These are phyloP conservation scores for Fonsecaea monophora DNA, from an alignment of 2,329 filamentous ascomycete species.

Conservation along the genomic window DNA sequence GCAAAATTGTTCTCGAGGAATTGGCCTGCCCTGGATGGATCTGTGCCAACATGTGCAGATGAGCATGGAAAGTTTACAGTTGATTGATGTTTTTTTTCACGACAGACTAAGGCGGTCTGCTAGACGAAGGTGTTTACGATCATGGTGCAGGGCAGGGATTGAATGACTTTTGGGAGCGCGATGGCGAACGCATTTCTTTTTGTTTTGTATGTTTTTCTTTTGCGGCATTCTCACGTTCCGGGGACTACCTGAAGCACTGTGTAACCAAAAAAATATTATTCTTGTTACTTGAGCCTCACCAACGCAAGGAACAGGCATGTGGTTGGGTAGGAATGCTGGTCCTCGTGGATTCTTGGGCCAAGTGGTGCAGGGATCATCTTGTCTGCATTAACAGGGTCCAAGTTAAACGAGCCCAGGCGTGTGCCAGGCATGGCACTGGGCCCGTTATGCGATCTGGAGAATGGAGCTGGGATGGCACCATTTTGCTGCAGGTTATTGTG, in stretches of 20 bases:
- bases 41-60: slow-evolving; percentile 2
- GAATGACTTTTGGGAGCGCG: neutral
- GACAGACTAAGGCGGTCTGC: neutral
- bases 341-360: neutral
- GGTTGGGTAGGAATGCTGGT: neutral
- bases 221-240: neutral
- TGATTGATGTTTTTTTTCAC: neutral
- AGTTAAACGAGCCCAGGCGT: neutral
- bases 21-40: neutral
- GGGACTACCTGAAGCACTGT: neutral
- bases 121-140: slow-evolving; percentile 3
- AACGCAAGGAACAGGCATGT: neutral
- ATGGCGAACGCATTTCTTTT: neutral
- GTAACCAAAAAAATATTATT: neutral
- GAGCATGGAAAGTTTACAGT: neutral
- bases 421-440: neutral
- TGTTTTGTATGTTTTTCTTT: neutral
- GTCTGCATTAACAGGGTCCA: neutral
- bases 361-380: neutral
- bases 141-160: neutral
- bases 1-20: neutral
- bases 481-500: slow-evolving; percentile 1
- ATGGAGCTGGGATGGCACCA: slow-evolving; percentile 1
- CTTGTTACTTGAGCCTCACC: neutral
- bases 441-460: slow-evolving; percentile 5